Evolutionary conservation across 371 early-diverging fungal species (phyloP), one percentile per base, ranked within the genome.

Genomic region (Mortierella sp.): DNA sequence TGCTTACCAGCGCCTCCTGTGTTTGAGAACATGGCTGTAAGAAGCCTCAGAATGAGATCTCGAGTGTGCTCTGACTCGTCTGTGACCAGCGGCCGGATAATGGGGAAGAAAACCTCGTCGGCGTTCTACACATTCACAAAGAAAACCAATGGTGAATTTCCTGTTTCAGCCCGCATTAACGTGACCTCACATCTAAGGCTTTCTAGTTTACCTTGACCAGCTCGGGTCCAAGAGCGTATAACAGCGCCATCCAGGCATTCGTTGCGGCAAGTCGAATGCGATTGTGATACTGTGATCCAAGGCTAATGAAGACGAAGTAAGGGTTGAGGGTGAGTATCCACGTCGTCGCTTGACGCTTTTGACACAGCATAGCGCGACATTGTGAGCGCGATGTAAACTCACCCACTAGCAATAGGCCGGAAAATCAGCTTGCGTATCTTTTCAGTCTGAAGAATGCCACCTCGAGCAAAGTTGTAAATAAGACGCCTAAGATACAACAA

Each of bases 381-480:
- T 2, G 50, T n/a, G n/a, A n/a, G n/a, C n/a, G n/a, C 14, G 19
- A 43, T 29, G 29, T 5, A 11, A 6, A 58, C 64, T 58, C 9
- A 72, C 79, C 77, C 67, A 43, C 72, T 83, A 19, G 50, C 65
- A 47, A 83, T 75, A 7, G 83, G 83, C 2, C 72, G 69, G 16
- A 83, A 45, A 40, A 83, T 65, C 26, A 78, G 37, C 43, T 58
- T 71, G 9, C 78, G 64, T 2, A 72, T 68, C 22, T 75, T 75
- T 39, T 78, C 83, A 10, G 64, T 29, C 4, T 69, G 50, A 24
- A 83, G 71, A 37, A 75, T 68, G 4, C 79, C 79, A 9, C 75
- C 78, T 13, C 72, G 75, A 8, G 83, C 72, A 47, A 83, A 78
- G 43, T 72, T 78, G 37, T 83, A 83, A 9, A 83, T 83, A 11